These are phyloP conservation scores for Saccharomycopsis phalli DNA, from an alignment of 1,139 yeast species.

Conservation along the genomic window DNA sequence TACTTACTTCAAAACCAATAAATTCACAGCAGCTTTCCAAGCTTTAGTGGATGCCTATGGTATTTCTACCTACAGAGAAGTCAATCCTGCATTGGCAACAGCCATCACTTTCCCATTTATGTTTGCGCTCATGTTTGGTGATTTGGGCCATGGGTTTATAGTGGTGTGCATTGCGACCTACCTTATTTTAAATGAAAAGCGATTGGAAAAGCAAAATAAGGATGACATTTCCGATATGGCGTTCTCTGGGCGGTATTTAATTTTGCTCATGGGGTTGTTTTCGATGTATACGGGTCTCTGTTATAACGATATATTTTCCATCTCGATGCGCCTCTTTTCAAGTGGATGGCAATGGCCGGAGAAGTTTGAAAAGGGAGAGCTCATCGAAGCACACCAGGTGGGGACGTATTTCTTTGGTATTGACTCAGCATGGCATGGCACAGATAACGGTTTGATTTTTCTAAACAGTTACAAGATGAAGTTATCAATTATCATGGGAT, in stretches of 20 bases:
- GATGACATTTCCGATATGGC: slow-evolving; percentile 98
- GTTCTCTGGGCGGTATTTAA: slow-evolving; percentile 79
- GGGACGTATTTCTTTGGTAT: slow-evolving; percentile 64
- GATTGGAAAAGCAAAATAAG: slow-evolving; percentile 56
- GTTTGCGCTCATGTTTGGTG: slow-evolving; percentile 99
- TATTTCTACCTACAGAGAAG: slow-evolving; percentile 87
- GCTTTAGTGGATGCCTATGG: slow-evolving; percentile 93
- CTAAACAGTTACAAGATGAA: slow-evolving; percentile 97
- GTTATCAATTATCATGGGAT: slow-evolving; percentile 89
- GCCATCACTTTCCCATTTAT: slow-evolving; percentile 94
- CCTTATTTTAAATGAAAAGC: slow-evolving; percentile 61
- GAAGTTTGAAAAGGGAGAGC: slow-evolving; percentile 51
- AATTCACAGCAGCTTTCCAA: slow-evolving; percentile 88
- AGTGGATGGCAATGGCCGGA: slow-evolving; percentile 94
- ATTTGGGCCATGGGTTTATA: slow-evolving; percentile 88
- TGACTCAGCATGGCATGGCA: slow-evolving; percentile 96
- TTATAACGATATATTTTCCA: slow-evolving; percentile 89
- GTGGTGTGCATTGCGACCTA: slow-evolving; percentile 62
- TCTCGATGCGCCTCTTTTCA: slow-evolving; percentile 73
- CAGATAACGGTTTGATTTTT: slow-evolving; percentile 83
- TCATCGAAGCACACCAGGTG: slow-evolving; percentile 50
- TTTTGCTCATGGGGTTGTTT: slow-evolving; percentile 83
- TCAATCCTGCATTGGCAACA: slow-evolving; percentile 93
- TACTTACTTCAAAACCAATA: slow-evolving; percentile 84
- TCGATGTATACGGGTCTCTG: slow-evolving; percentile 91